These are phyloP conservation scores for Penicillium olsonii DNA, from an alignment of 2,329 filamentous ascomycete species.

Conservation along the genomic window DNA sequence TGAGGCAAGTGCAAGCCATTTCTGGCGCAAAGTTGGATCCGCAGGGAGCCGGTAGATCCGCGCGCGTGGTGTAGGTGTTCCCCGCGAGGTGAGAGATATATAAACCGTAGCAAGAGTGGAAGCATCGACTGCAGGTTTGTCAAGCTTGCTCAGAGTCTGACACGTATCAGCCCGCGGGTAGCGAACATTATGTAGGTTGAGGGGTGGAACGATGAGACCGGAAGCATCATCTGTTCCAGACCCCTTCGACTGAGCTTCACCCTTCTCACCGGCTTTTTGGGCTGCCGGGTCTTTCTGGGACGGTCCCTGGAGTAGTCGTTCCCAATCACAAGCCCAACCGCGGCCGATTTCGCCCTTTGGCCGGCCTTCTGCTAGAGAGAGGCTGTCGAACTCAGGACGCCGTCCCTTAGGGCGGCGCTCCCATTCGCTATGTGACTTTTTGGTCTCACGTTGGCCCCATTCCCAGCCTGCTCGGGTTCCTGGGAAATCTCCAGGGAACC, in stretches of 20 bases:
- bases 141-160: constrained; percentile 26
- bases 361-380: constrained; percentile 71
- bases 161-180: constrained; percentile 42
- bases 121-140: constrained; percentile 10
- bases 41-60: constrained; percentile 84
- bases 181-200: constrained; percentile 38
- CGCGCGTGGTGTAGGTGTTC: constrained; percentile 70
- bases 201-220: constrained; percentile 24
- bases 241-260: constrained; percentile 13
- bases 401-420: constrained; percentile 78
- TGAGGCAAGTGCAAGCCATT: constrained; percentile 68
- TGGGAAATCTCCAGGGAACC: constrained; percentile 84
- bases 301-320: constrained; percentile 58
- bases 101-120: constrained; percentile 60
- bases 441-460: constrained; percentile 72
- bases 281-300: constrained; percentile 1
- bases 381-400: constrained; percentile 69
- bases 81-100: constrained; percentile 68
- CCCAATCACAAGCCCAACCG: constrained; percentile 84
- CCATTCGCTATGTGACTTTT: constrained; percentile 66
- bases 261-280: constrained; percentile 12
- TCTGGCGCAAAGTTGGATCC: constrained; percentile 57
- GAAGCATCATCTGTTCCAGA: constrained; percentile 9
- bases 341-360: constrained; percentile 76
- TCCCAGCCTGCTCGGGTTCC: constrained; percentile 75